Base-by-base conservation (phyloP, 805 yeast genomes). In the Pichia heedii region DNA sequence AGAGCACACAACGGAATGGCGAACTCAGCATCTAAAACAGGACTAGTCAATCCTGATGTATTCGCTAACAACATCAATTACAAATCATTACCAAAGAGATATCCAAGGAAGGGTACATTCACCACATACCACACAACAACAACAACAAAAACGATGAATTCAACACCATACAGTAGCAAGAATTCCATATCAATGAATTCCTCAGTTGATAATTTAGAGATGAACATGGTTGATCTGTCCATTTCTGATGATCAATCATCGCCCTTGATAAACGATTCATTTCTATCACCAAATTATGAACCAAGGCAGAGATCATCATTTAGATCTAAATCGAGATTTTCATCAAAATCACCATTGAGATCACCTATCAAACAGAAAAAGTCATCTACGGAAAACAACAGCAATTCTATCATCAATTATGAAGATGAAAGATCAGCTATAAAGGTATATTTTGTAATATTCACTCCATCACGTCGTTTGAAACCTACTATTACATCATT, bases 401-500 rank as follows among this genome's bases (percentile, higher is more conserved):
- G 21, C 7, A 34, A 15, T 33, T 24, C 37, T 16, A 20, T 40
- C n/a, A 33, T 34, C 10, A 36, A 39, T 21, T 75, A 74, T 52
- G 70, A 67, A 37, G 81, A 75, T 49, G 60, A 60, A n/a, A 60
- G 81, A 47, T 56, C 59, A 11, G 61, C 63, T 27, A 69, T 73
- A 2, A 60, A 68, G 5, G 76, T 73, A 4, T 76, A 74, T 45
- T 75, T 74, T 54, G 62, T 71, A n/a, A 73, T 75, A 22, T 72
- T 70, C 51, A 74, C 79, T 1, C 79, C 78, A 1, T 72, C 78
- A 1, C 56, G 77, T 43, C 63, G 67, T 43, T 58, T 61, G 2
- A 70, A 63, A 50, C 65, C 74, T 0, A 62, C 70, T 1, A 60
- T 73, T 41, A 74, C 79, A 1, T 68, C 79, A 24, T 76, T 75